phyloP scores from a whole-genome alignment of 306 rosid species.

The Heteromeles arbutifolia region DNA sequence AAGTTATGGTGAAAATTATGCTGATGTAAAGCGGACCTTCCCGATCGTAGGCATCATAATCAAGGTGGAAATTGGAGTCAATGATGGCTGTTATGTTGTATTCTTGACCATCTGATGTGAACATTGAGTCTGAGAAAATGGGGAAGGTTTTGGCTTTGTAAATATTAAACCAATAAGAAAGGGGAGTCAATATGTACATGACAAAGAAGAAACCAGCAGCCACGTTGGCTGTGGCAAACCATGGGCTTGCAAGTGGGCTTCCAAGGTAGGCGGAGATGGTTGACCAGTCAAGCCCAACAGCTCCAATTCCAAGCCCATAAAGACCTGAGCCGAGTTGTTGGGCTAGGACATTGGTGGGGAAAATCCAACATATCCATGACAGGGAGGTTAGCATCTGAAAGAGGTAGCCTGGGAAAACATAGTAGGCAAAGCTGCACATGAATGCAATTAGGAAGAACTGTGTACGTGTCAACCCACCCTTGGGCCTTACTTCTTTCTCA shows the following conservation, averaged over 20 bases:
- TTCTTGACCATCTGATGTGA: conserved; percentile 38
- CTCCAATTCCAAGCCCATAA: conserved; percentile 59
- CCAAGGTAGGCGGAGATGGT: conserved; percentile 80
- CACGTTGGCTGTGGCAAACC: conserved; percentile 93
- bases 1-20: conserved; percentile 62
- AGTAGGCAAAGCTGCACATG: conserved; percentile 83
- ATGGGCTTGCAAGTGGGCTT: conserved; percentile 95
- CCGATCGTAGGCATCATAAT: conserved; percentile 43
- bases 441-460: conserved; percentile 78
- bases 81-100: conserved; percentile 63
- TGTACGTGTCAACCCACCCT: conserved; percentile 57
- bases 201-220: conserved; percentile 63
- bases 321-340: conserved; percentile 90
- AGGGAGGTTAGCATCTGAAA: conserved; percentile 73
- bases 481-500: conserved; percentile 57
- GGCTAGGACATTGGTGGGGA: conserved; percentile 54
- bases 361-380: conserved; percentile 89
- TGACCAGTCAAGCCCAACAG: conserved; percentile 83
- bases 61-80: conserved; percentile 65
- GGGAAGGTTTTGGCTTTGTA: conserved; percentile 70
- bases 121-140: conserved; percentile 49
- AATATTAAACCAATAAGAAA: conserved; percentile 61
- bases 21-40: conserved; percentile 60
- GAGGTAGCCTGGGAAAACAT: conserved; percentile 73
- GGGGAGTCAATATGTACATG: conserved; percentile 67